A percentile compares a stretch with the other conserved stretches of the same genome.
phyloP scores from a whole-genome alignment of 257 asterid species.

The Leonotis leonurus region DNA sequence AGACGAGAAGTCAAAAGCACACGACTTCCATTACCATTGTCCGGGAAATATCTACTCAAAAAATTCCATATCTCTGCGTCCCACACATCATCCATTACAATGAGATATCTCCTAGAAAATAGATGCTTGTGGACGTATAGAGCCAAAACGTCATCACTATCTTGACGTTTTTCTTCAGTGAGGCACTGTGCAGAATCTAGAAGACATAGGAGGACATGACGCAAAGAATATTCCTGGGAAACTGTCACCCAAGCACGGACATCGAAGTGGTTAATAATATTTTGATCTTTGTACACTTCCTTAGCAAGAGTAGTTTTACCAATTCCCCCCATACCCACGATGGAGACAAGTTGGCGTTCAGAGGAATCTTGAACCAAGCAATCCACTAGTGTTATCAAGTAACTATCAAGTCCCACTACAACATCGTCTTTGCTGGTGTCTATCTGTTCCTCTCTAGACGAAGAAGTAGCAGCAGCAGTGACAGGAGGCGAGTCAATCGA shows the following conservation, averaged over 20 bases:
- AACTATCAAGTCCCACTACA: constrained; percentile 8
- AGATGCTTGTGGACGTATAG: background rate
- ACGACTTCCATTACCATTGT: constrained; percentile 17
- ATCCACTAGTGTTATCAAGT: background rate
- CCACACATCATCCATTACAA: constrained; percentile 23
- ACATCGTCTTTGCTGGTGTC: too few species aligned
- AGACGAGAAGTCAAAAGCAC: constrained; percentile 17
- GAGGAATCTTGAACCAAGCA: background rate
- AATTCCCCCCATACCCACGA: constrained; percentile 22
- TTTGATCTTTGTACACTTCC: background rate
- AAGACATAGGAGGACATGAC: background rate
- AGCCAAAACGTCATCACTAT: background rate
- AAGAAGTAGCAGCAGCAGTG: too few species aligned
- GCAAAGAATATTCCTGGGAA: constrained; percentile 7
- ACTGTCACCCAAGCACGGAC: constrained; percentile 5
- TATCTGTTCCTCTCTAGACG: too few species aligned
- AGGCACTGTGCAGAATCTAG: background rate
- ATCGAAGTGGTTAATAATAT: background rate
- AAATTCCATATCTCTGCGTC: constrained; percentile 11
- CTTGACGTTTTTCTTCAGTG: background rate
- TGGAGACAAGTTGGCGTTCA: background rate
- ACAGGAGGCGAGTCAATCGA: too few species aligned
- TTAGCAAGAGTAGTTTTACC: constrained; percentile 26
- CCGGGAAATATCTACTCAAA: background rate
- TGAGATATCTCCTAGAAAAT: constrained; percentile 2